Percentiles rank a stretch among this genome's conserved stretches.
These are phyloP conservation scores for Syzygium aromaticum DNA, from an alignment of 345 rosid species.

Conservation along the genomic window DNA sequence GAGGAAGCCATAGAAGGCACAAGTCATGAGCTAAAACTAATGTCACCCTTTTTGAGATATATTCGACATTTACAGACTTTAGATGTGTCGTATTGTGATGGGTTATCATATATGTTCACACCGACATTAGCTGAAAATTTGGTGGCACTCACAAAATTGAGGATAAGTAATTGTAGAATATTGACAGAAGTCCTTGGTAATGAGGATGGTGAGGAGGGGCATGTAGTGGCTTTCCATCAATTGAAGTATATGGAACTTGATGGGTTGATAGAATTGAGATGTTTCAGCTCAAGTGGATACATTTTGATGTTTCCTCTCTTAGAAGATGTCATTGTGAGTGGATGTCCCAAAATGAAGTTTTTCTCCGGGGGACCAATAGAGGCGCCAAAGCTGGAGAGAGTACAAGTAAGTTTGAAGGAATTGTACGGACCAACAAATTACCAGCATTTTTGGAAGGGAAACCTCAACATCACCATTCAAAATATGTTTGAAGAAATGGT, in stretches of 20 bases:
- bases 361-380: neutral
- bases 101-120: neutral
- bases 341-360: neutral
- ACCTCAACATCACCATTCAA: neutral
- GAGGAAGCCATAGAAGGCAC: neutral
- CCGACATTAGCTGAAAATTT: neutral
- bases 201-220: neutral
- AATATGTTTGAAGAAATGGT: neutral
- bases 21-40: neutral
- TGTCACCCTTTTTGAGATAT: neutral
- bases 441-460: neutral
- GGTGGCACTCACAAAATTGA: neutral
- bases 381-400: neutral
- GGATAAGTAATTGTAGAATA: neutral
- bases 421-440: rapidly evolving
- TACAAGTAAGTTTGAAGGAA: rapidly evolving
- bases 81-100: neutral
- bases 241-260: neutral
- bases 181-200: neutral
- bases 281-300: neutral
- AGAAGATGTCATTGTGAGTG: neutral
- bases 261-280: neutral
- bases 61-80: rapidly evolving
- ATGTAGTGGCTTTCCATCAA: neutral
- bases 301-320: neutral